These are phyloP conservation scores for Backusella macrospora DNA, from an alignment of 192 early-diverging fungal genomes.

Conservation along the genomic window DNA sequence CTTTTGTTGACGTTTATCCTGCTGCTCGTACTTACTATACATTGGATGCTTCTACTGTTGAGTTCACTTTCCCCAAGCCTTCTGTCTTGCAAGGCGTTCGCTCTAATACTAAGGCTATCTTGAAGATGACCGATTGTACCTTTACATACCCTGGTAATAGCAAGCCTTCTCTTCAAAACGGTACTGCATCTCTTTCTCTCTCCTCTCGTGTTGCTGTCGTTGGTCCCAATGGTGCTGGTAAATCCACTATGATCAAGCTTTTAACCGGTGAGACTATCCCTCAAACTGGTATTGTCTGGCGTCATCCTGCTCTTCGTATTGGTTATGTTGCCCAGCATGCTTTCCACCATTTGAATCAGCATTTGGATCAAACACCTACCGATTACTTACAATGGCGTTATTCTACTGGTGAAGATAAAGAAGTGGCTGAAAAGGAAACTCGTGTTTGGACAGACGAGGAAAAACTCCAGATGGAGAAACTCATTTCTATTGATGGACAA, in stretches of 20 bases:
- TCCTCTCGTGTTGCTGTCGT: constrained; percentile 81
- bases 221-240: constrained; percentile 86
- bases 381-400: constrained; percentile 87
- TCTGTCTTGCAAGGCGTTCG: constrained; percentile 78
- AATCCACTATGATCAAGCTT: constrained; percentile 84
- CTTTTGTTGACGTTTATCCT: constrained; percentile 74
- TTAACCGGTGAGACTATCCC: constrained; percentile 74
- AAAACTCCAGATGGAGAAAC: constrained; percentile 63
- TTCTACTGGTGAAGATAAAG: constrained; percentile 76
- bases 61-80: constrained; percentile 79
- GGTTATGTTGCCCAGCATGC: constrained; percentile 88
- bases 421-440: constrained; percentile 70
- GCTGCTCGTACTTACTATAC: constrained; percentile 80
- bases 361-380: constrained; percentile 82
- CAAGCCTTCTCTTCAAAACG: constrained; percentile 62
- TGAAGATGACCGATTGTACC: constrained; percentile 73
- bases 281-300: constrained; percentile 70
- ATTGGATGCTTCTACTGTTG: constrained; percentile 66
- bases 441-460: constrained; percentile 71
- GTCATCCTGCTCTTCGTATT: constrained; percentile 84
- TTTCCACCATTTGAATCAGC: constrained; percentile 85
- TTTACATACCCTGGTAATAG: constrained; percentile 76
- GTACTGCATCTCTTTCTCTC: constrained; percentile 69
- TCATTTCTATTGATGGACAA: constrained; percentile 54
- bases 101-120: constrained; percentile 77